Percentiles rank a stretch among this genome's conserved stretches.
phyloP scores from a whole-genome alignment of 805 yeast genomes.

The Ogataea methanolica region DNA sequence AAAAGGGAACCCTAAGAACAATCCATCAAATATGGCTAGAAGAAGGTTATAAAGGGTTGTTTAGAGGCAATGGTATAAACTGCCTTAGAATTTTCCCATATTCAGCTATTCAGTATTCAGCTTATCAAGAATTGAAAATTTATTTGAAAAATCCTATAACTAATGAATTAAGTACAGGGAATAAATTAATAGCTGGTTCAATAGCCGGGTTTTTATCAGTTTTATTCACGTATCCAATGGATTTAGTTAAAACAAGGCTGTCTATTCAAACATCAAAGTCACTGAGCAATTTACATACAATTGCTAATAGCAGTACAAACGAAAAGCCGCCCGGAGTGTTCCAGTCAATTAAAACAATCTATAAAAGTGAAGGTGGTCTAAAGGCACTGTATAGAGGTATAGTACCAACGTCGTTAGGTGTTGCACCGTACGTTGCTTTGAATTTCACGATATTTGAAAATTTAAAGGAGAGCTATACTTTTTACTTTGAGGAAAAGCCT shows the following conservation, averaged over 20 bases:
- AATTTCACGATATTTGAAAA: slow-evolving; percentile 89
- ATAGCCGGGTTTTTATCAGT: slow-evolving; percentile 80
- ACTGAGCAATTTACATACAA: slow-evolving; percentile 38
- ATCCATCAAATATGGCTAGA: slow-evolving; percentile 75
- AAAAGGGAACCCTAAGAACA: slow-evolving; percentile 71
- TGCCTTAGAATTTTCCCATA: slow-evolving; percentile 91
- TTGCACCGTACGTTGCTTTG: slow-evolving; percentile 93
- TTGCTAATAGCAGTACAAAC: slow-evolving; percentile 15
- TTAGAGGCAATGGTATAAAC: slow-evolving; percentile 87
- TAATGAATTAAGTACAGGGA: slow-evolving; percentile 42
- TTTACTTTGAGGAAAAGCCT: slow-evolving; percentile 4
- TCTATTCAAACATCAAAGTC: slow-evolving; percentile 78
- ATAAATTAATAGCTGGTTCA: slow-evolving; percentile 73
- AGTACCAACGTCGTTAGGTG: slow-evolving; percentile 88
- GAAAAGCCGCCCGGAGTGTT: slow-evolving; percentile 67
- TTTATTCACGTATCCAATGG: slow-evolving; percentile 84
- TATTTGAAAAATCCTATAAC: slow-evolving; percentile 26
- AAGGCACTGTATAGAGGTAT: slow-evolving; percentile 78
- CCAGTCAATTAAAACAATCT: slow-evolving; percentile 53
- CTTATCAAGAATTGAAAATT: slow-evolving; percentile 61
- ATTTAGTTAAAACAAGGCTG: slow-evolving; percentile 82
- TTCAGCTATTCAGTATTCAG: slow-evolving; percentile 89
- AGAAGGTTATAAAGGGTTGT: slow-evolving; percentile 88
- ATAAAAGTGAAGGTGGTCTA: slow-evolving; percentile 76
- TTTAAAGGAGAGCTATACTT: slow-evolving; percentile 53